Evolutionary conservation across 1,284 basidiomycete species (phyloP).

Genomic region (Leccinum fuscescens): DNA sequence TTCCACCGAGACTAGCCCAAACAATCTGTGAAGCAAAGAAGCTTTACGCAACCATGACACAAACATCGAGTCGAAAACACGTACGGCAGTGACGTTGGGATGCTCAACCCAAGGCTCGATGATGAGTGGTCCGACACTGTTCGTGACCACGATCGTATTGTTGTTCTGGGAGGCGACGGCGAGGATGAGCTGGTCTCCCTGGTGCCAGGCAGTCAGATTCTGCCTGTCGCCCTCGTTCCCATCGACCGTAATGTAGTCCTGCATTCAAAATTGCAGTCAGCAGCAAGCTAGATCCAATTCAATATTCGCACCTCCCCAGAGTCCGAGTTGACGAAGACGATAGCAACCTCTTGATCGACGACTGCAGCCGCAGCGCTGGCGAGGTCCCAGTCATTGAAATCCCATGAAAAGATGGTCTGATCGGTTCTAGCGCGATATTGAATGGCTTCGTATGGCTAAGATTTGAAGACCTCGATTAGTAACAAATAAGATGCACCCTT

Average conservation of each 20-base stretch:
- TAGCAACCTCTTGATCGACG: constrained; percentile 30
- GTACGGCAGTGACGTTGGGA: constrained; percentile 48
- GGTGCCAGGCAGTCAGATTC: constrained; percentile 58
- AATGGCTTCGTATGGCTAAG: constrained; percentile 42
- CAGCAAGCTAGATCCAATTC: background rate
- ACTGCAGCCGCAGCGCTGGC: constrained; percentile 27
- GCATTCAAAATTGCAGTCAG: constrained; percentile 14
- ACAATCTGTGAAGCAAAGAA: constrained; percentile 32
- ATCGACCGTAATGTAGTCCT: constrained; percentile 55
- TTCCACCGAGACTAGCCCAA: constrained; percentile 59
- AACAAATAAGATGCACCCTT: background rate
- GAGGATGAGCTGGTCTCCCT: constrained; percentile 47
- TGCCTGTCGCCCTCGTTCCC: constrained; percentile 45
- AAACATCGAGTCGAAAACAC: background rate
- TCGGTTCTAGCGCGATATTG: constrained; percentile 33
- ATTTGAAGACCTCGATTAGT: background rate
- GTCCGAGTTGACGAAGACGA: constrained; percentile 42
- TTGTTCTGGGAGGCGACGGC: constrained; percentile 38
- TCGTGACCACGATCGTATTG: constrained; percentile 60
- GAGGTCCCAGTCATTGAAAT: constrained; percentile 37
- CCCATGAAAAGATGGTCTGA: constrained; percentile 37
- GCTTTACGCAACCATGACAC: background rate
- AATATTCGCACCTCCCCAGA: constrained; percentile 36
- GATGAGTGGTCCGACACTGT: constrained; percentile 30
- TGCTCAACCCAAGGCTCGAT: constrained; percentile 46